These are phyloP conservation scores for Sordaria brevicollis DNA, from an alignment of 495 filamentous ascomycete genomes.

Conservation along the genomic window DNA sequence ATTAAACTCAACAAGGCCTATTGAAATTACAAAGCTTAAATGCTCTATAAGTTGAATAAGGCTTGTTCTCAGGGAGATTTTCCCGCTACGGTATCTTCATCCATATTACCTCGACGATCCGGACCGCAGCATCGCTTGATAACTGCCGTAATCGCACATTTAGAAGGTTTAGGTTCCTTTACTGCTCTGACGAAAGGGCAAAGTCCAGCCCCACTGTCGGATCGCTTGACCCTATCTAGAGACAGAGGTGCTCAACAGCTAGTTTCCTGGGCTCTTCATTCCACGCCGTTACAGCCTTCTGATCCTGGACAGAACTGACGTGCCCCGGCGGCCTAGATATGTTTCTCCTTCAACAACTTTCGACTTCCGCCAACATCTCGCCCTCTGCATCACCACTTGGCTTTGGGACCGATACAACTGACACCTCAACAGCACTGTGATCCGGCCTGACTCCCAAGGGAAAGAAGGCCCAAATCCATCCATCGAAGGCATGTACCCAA, in stretches of 20 bases:
- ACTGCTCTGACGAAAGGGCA: neutral
- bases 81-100: too few species aligned
- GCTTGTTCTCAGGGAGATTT: too few species aligned
- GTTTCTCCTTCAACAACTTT: neutral
- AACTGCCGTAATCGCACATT: neutral
- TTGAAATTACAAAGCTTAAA: too few species aligned
- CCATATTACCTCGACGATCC: neutral
- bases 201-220: neutral
- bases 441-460: too few species aligned
- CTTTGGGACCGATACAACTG: neutral
- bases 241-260: too few species aligned
- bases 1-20: too few species aligned
- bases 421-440: too few species aligned
- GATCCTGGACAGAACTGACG: neutral
- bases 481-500: too few species aligned
- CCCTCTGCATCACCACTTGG: neutral
- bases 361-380: neutral
- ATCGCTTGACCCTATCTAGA: neutral
- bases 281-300: neutral
- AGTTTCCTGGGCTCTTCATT: neutral
- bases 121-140: too few species aligned
- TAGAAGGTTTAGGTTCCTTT: too few species aligned
- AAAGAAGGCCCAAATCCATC: too few species aligned
- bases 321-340: neutral
- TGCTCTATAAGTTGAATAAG: too few species aligned